Conservation (phyloP, 1,284 basidiomycete species). For the Inonotus obliquus region DNA sequence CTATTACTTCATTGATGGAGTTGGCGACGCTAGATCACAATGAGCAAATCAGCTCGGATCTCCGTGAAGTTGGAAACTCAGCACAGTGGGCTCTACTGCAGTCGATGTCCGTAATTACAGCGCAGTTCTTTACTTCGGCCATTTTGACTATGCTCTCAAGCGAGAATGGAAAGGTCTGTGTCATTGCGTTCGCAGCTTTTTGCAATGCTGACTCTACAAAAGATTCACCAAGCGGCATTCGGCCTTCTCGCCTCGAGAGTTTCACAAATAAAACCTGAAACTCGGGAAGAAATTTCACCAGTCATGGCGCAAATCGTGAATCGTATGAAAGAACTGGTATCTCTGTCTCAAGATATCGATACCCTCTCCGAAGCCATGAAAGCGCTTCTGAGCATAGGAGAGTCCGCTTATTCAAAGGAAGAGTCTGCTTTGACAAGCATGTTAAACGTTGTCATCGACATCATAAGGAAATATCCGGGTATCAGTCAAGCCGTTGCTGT, state of each 20-base stretch:
- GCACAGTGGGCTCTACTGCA: conserved; percentile 46
- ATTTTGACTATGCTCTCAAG: conserved; percentile 49
- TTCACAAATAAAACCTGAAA: conserved; percentile 51
- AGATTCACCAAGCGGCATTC: conserved; percentile 64
- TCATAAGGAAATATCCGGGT: conserved; percentile 37
- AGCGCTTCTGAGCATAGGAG: conserved; percentile 52
- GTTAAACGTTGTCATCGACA: conserved; percentile 53
- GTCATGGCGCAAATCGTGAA: conserved; percentile 49
- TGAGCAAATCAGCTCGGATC: conserved; percentile 30
- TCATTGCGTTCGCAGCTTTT: conserved; percentile 6
- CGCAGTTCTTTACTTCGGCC: conserved; percentile 55
- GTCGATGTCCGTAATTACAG: conserved; percentile 58
- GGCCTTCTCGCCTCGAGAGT: conserved; percentile 65
- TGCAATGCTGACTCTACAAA: not conserved
- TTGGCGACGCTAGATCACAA: conserved; percentile 33
- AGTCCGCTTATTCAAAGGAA: conserved; percentile 59
- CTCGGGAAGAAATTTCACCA: conserved; percentile 48
- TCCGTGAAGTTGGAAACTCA: conserved; percentile 41
- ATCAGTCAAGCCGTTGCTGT: conserved; percentile 43
- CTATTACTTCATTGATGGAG: conserved; percentile 43
- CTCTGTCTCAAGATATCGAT: conserved; percentile 34
- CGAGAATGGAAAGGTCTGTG: conserved; percentile 42
- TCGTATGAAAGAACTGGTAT: conserved; percentile 44
- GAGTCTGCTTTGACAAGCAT: conserved; percentile 55
- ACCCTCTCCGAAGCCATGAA: conserved; percentile 46